Percentiles rank a stretch among this genome's conserved stretches.
Conservation (phyloP, 306 rosid genomes). For the Trifolium subterraneum region DNA sequence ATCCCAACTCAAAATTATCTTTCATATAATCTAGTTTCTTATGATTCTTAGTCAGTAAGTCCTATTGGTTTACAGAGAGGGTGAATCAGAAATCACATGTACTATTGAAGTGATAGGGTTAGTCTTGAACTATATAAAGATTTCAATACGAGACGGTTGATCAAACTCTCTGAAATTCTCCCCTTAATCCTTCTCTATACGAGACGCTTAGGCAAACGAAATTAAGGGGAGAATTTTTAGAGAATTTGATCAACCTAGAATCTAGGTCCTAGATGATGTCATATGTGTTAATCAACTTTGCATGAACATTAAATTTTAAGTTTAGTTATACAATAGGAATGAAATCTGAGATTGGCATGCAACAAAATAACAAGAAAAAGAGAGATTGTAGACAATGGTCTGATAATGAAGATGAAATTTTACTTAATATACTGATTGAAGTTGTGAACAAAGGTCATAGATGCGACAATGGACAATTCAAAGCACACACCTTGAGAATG, state of each 20-base stretch:
- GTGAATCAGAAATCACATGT: constrained; percentile 26
- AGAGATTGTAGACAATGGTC: background rate
- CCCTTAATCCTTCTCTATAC: too few species aligned
- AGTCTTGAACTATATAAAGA: too few species aligned
- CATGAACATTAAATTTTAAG: too few species aligned
- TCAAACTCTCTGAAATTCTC: too few species aligned
- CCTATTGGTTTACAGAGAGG: constrained; percentile 7
- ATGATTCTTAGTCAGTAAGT: background rate
- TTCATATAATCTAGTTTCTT: constrained; percentile 19
- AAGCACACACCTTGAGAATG: background rate
- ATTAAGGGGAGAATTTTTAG: too few species aligned
- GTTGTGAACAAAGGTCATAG: background rate
- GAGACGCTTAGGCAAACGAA: too few species aligned
- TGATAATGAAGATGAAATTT: background rate
- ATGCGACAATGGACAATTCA: background rate
- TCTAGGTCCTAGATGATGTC: too few species aligned
- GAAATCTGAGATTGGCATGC: background rate
- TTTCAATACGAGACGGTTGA: too few species aligned
- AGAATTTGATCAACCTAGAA: too few species aligned
- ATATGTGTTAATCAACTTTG: too few species aligned
- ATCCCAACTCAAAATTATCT: constrained; percentile 22
- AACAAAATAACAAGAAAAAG: background rate
- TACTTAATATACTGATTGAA: background rate
- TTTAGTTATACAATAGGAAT: background rate
- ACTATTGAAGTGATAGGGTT: background rate